phyloP scores from a whole-genome alignment of 139 green algal species.

The Ettlia oleoabundans region DNA sequence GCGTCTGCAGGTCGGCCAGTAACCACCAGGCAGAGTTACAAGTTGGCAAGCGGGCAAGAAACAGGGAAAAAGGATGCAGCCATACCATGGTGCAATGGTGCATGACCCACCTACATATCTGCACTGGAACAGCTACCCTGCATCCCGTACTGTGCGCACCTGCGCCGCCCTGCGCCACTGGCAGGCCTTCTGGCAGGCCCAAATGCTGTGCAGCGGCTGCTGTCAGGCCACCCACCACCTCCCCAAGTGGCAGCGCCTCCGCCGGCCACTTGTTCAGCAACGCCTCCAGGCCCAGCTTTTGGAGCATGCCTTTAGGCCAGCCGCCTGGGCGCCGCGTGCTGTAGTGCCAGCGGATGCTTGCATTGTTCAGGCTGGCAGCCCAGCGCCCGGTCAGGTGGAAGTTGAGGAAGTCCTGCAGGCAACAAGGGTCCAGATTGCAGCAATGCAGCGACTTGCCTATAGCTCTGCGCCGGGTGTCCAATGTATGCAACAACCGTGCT shows the following conservation, averaged over 20 bases:
- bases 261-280: slow-evolving; percentile 74
- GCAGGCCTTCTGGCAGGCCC: slow-evolving; percentile 65
- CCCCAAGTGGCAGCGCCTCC: slow-evolving; percentile 64
- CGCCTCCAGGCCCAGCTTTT: slow-evolving; percentile 60
- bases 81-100: too few species aligned
- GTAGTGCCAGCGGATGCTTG: slow-evolving; percentile 84
- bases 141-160: neutral
- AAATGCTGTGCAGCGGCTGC: slow-evolving; percentile 61
- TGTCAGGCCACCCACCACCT: slow-evolving; percentile 70
- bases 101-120: neutral
- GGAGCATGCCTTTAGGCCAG: slow-evolving; percentile 53
- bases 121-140: neutral
- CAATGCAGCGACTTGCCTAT: too few species aligned
- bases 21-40: too few species aligned
- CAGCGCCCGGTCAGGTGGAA: slow-evolving; percentile 72
- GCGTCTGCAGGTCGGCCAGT: too few species aligned
- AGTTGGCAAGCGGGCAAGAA: too few species aligned
- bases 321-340: slow-evolving; percentile 25
- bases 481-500: too few species aligned
- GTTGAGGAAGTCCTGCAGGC: slow-evolving; percentile 81
- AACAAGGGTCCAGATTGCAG: too few species aligned
- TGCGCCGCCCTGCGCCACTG: slow-evolving; percentile 72
- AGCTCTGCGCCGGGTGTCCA: too few species aligned
- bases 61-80: too few species aligned
- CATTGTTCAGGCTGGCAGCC: slow-evolving; percentile 70